Base-by-base conservation (phyloP, 306 rosid species). In the Astragalus membranaceus region DNA sequence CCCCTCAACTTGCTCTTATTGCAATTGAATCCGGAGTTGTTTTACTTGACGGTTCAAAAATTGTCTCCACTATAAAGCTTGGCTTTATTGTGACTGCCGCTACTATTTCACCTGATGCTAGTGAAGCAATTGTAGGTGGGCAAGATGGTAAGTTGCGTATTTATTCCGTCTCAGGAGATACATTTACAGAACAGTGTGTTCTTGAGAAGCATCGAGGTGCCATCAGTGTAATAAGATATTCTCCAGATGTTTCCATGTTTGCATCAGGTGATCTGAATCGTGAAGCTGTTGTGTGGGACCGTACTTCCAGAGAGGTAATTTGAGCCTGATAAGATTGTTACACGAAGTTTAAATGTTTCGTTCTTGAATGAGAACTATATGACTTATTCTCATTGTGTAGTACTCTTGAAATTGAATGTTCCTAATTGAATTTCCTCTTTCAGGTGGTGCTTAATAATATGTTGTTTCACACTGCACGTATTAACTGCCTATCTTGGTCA, bases 181-280 rank as follows among this genome's bases (percentile, higher is more conserved):
- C 86, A 39, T 77, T 95, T 35, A 82, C 81, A 29, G 96, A 95
- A 76, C 86, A 84, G 74, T 76, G 56, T 32, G 94, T 87, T 55
- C 92, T 95, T 60, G 92, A 91, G 89, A 95, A 91, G 78, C 99
- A 95, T 67, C 88, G 99, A 26, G 99, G 99, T 44, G 89, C 99
- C 52, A 70, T 95, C 70, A 91, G 84, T 74, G 97, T 81, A 67
- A 89, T 91, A 70, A 82, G 68, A 50, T 91, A 91, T 86, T 95
- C 99, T 73, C 97, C 99, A 8, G 92, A 90, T 54, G 76, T 95
- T 77, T 79, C 99, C 56, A 91, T 89, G 99, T 87, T 95, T 83
- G 99, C 95, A 30, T 95, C 99, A 42, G 99, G 85, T 66, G 99
- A 95, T 81, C 56, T 89, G 79, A 95, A 95, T 85, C 92, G 99